A percentile compares a stretch with the other conserved stretches of the same genome.
Evolutionary conservation across 306 rosid genomes (phyloP).

Genomic region (Fagus crenata): DNA sequence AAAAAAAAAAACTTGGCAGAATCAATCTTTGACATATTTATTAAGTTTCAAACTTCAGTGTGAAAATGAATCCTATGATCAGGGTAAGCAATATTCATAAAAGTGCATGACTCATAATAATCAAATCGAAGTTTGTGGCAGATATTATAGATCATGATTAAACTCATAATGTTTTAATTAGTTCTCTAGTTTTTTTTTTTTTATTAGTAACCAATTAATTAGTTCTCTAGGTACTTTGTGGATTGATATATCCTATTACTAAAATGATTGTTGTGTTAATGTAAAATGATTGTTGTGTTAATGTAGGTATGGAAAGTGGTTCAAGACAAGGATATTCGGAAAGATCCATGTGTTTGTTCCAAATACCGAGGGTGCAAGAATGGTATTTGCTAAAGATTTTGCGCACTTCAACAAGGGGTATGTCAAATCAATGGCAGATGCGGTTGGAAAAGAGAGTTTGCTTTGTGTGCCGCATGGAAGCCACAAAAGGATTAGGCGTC

Average conservation of each 20-base stretch:
- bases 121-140: too few species aligned
- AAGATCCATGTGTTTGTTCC: slow-evolving; percentile 71
- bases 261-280: too few species aligned
- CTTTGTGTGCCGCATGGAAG: slow-evolving; percentile 52
- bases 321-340: slow-evolving; percentile 73
- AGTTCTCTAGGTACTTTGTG: background rate
- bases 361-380: slow-evolving; percentile 59
- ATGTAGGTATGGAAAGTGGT: slow-evolving; percentile 68
- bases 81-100: too few species aligned
- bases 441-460: slow-evolving; percentile 60
- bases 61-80: too few species aligned
- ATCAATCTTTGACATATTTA: too few species aligned
- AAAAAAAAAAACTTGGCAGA: too few species aligned
- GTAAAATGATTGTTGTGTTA: slow-evolving; percentile 14
- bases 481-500: slow-evolving; percentile 70
- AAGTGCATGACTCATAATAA: too few species aligned
- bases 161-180: background rate
- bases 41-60: too few species aligned
- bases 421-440: slow-evolving; percentile 74
- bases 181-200: background rate
- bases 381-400: slow-evolving; percentile 61
- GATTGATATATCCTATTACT: background rate
- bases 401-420: slow-evolving; percentile 65
- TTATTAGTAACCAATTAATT: background rate
- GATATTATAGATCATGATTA: too few species aligned